Conservation (phyloP, 192 early-diverging fungal genomes). For the Backusella morwellensis region DNA sequence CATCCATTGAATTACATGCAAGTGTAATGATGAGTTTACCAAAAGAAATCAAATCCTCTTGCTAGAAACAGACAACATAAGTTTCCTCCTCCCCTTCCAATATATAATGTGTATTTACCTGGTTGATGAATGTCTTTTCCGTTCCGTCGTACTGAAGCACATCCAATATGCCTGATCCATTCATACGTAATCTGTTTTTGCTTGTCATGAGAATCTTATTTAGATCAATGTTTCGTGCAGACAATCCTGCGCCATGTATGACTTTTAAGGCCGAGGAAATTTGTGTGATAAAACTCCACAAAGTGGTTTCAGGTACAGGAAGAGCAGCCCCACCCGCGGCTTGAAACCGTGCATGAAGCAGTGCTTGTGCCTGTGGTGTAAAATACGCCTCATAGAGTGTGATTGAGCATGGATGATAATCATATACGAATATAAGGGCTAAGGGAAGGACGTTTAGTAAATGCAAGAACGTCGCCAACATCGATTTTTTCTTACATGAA, state of each 20-base stretch:
- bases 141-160: conserved; percentile 71
- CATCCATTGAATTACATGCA: conserved; percentile 68
- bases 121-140: conserved; percentile 52
- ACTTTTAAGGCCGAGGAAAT: conserved; percentile 74
- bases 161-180: conserved; percentile 72
- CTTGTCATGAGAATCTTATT: conserved; percentile 84
- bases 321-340: conserved; percentile 30
- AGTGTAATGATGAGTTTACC: conserved; percentile 78
- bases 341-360: conserved; percentile 35
- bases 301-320: conserved; percentile 60
- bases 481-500: conserved; percentile 57
- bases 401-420: conserved; percentile 84
- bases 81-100: background rate
- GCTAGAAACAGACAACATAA: conserved; percentile 41
- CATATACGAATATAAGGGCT: conserved; percentile 96
- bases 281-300: conserved; percentile 86
- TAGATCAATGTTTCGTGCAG: conserved; percentile 74
- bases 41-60: conserved; percentile 82
- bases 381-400: conserved; percentile 74
- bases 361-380: conserved; percentile 46
- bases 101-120: conserved; percentile 39
- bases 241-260: conserved; percentile 81
- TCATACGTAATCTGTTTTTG: conserved; percentile 76
- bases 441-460: background rate
- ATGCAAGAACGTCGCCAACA: background rate